Conservation (phyloP, 2,329 filamentous ascomycete genomes). For the Eutypella sp. region DNA sequence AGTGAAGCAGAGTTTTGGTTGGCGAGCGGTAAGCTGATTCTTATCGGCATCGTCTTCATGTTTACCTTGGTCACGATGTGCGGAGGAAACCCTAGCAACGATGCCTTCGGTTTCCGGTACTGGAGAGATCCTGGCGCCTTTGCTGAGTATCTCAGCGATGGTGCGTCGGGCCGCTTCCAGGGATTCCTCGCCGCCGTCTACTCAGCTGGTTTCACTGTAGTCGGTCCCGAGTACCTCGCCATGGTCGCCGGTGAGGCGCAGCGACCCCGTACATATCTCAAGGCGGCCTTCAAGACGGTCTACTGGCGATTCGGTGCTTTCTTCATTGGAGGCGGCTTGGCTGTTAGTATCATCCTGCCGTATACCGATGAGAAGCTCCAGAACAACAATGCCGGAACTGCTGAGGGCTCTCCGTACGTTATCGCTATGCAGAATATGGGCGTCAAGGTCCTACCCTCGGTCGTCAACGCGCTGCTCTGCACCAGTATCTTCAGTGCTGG, state of each 20-base stretch:
- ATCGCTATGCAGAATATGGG: constrained; percentile 54
- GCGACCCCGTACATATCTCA: constrained; percentile 54
- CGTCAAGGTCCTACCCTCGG: constrained; percentile 49
- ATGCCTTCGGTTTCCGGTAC: constrained; percentile 66
- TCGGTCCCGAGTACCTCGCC: constrained; percentile 56
- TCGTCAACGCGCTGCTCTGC: constrained; percentile 58
- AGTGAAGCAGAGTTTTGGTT: constrained; percentile 71
- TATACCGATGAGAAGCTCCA: constrained; percentile 54
- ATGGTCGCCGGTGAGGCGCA: constrained; percentile 49
- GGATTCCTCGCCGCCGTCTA: constrained; percentile 57
- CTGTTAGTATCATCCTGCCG: constrained; percentile 57
- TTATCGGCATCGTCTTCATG: constrained; percentile 62
- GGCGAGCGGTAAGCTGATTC: constrained; percentile 57
- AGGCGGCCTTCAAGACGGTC: constrained; percentile 60
- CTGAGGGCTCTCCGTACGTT: constrained; percentile 51
- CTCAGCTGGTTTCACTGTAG: constrained; percentile 55
- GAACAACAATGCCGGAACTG: constrained; percentile 42
- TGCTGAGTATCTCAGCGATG: constrained; percentile 53
- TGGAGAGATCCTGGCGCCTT: constrained; percentile 61
- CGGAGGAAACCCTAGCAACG: constrained; percentile 66
- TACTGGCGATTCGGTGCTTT: constrained; percentile 63
- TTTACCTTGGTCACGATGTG: constrained; percentile 80
- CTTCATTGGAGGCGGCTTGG: constrained; percentile 61
- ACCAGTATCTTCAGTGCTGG: constrained; percentile 56
- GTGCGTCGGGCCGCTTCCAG: constrained; percentile 58